These are phyloP conservation scores for Cystobasidium ongulense DNA, from an alignment of 768 basidiomycete species.

Conservation along the genomic window DNA sequence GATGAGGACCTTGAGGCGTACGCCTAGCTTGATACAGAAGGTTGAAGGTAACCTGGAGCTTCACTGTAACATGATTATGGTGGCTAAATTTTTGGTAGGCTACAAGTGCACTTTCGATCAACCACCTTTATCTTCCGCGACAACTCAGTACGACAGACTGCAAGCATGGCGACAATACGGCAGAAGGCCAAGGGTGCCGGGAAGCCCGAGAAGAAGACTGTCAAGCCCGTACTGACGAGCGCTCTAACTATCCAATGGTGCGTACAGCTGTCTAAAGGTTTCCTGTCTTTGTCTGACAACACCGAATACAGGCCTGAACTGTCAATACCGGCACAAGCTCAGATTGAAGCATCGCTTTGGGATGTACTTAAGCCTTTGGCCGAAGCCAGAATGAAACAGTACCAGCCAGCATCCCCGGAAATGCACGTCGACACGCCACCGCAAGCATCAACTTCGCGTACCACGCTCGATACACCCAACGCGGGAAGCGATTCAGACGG, in stretches of 20 bases:
- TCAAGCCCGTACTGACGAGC: slow-evolving; percentile 17
- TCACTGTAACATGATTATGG: neutral
- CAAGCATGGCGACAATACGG: slow-evolving; percentile 15
- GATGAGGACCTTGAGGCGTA: neutral
- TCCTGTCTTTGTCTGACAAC: neutral
- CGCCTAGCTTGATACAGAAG: too few relatives aligned
- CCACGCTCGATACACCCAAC: neutral
- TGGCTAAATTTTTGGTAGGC: neutral
- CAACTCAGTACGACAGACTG: too few relatives aligned
- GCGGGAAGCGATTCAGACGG: neutral
- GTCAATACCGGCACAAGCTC: neutral
- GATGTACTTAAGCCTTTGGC: slow-evolving; percentile 22
- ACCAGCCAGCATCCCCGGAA: neutral
- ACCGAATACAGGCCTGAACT: slow-evolving; percentile 6
- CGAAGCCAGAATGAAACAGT: slow-evolving; percentile 19
- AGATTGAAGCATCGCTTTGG: slow-evolving; percentile 20
- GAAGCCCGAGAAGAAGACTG: slow-evolving; percentile 32
- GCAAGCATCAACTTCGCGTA: neutral
- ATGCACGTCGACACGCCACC: neutral
- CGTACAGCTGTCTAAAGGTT: neutral
- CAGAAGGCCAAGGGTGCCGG: slow-evolving; percentile 26
- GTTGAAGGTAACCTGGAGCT: too few relatives aligned
- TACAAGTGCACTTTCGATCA: neutral
- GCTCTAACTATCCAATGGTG: slow-evolving; percentile 9
- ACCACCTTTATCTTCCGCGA: neutral